Base-by-base conservation (phyloP, 257 asterid genomes). In the Solanum infundibuliforme region DNA sequence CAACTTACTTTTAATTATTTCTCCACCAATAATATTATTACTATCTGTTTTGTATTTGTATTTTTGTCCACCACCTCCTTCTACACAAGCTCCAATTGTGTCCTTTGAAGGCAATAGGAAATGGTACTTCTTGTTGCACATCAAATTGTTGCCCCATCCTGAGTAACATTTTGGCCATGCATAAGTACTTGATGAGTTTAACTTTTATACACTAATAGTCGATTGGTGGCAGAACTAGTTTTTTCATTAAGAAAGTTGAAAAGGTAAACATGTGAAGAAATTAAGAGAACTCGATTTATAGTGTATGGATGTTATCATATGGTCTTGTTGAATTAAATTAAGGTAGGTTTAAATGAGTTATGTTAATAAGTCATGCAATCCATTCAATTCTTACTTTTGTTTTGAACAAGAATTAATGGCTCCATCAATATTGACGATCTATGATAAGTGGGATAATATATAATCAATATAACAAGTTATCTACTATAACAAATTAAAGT, bases 101-200 rank as follows among this genome's bases (percentile, higher is more conserved):
- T 91, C 91, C 90, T 90, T 95, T 3, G 98, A 94, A 10, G 98
- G 98, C 90, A 97, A 86, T 88, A 97, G 36, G 79, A 97, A 97
- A 91, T 97, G 99, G 88, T 97, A 97, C 90, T 94, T 97, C 92
- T 94, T 97, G 75, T 94, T 97, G 95, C 99, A 96, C 71, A 94
- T 93, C 95, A 96, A 91, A 93, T 96, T 95, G 69, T 93, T 88
- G 75, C 98, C 99, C 99, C 99, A 97, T 73, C 99, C 99, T 97
- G 94, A 90, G 91, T 94, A 86, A 89, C 91, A 91, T 89, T 58
- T 58, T 58, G 7, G 32, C 12, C 71, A 62, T 62, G 31, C 68
- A 21, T 20, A 55, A 55, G 25, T 55, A 55, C 2, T 18, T 55
- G 25, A 58, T 3, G 6, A 58, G 68, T 58, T 21, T 58, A 58